Evolutionary conservation across 345 rosid species (phyloP).

Genomic region (Cardamine occulta): DNA sequence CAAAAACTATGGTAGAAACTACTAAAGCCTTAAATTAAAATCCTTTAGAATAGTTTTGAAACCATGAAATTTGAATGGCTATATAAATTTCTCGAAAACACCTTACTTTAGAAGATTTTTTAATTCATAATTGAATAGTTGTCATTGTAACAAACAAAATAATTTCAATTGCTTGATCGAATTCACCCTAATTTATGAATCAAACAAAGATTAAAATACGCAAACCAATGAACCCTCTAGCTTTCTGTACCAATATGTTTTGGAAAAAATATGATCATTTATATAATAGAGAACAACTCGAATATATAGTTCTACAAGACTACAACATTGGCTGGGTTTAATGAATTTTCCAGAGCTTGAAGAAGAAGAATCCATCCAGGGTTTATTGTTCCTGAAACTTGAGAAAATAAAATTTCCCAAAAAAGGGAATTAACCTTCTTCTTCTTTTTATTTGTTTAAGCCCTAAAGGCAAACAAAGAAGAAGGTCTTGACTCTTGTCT

Average conservation of each 20-base stretch:
- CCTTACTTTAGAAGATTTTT: no score
- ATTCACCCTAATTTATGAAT: background rate
- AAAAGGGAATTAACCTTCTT: constrained; percentile 24
- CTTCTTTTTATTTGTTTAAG: constrained; percentile 34
- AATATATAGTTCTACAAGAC: constrained; percentile 43
- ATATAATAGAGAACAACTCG: constrained; percentile 21
- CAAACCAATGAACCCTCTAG: background rate
- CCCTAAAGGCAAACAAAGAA: constrained; percentile 40
- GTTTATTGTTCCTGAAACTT: constrained; percentile 33
- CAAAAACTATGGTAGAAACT: no score
- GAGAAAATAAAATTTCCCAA: constrained; percentile 13
- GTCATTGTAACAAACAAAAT: no score
- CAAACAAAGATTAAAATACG: background rate
- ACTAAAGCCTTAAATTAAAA: no score
- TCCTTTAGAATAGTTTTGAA: no score
- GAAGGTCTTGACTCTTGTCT: background rate
- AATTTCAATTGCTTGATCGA: no score
- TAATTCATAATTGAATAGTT: no score
- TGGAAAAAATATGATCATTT: background rate
- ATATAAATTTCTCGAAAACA: no score
- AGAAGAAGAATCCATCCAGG: constrained; percentile 18
- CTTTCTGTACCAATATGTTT: background rate
- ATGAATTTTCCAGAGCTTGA: constrained; percentile 28
- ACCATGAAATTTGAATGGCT: no score
- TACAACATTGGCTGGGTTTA: constrained; percentile 41